Base-by-base conservation (phyloP, 2,329 filamentous ascomycete genomes). In the Stachybotrys echinatus region DNA sequence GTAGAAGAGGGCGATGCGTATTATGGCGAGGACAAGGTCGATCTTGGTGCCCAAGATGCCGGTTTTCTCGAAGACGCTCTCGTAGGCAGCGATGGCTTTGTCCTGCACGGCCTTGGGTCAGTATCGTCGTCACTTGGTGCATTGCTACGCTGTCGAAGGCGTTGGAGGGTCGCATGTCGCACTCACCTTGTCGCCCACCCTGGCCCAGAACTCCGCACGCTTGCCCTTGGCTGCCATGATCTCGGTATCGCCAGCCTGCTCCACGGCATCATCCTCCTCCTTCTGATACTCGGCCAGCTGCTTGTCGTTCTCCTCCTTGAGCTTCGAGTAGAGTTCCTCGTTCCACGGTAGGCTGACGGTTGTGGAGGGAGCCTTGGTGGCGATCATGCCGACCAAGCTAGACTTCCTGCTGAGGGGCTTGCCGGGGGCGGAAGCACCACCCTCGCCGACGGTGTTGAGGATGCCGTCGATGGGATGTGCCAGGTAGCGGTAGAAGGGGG, bases 161-260 rank as follows among this genome's bases (percentile, higher is more conserved):
- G 4, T 20, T 37, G 22, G 31, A 23, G 20, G 7, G 23, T 19
- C 38, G 45, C n/a, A n/a, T n/a, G n/a, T n/a, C n/a, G n/a, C n/a
- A 58, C 68, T 54, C 70, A 92, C 91, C 86, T 97, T 97, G 74
- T 99, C 94, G 60, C 92, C 92, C 56, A 97, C 89, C 58, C 90
- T 84, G 53, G 95, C 92, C 81, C 89, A 96, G 70, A 96, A 95
- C 70, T 99, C 94, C 52, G 94, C 94, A 62, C 92, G 82, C 80
- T 97, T 97, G 59, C 92, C 92, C 71, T 88, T 84, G 58, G 92
- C 94, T 50, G 90, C 89, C 72, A 92, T 85, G 57, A 99, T 85
- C 74, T 99, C 94, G 12, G 90, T 96, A 64, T 99, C 94, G 49
- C 94, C 94, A 52, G 92, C 92, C 71, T 95, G 92, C 79, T 99